Evolutionary conservation across 169 alveolate genomes (phyloP), one percentile per base, ranked within the genome.

Genomic region (Pseudocohnilembus persalinus): DNA sequence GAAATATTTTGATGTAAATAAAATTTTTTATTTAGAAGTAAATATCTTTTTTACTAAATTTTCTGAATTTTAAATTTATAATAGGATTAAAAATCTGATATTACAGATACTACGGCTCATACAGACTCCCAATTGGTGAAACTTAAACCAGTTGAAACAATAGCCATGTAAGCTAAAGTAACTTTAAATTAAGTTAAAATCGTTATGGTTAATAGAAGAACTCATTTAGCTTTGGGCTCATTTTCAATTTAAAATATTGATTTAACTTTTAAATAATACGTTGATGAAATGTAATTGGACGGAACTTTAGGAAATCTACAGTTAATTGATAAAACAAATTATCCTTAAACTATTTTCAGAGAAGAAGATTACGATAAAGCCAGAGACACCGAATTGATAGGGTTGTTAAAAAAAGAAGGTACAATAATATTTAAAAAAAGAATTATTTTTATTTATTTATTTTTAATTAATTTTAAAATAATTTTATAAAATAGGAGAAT

Each of bases 261-360:
- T 28, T 73, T 86, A 31, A 35, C 35, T 1, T 86, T 86, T 72
- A 73, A 74, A 24, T 28, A 86, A 75, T 73, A 80, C 63, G 72
- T 63, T 74, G 90, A 86, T 81, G 90, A 86, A 75, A 79, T 86
- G 83, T 33, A 73, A 73, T 76, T 86, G 31, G 33, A 86, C 30
- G 90, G 90, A 31, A 74, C 86, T 32, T 73, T 86, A 35, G 90
- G 90, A 73, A 86, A 86, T 81, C 32, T 86, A 30, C 49, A 80
- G 81, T 31, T 86, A 27, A 78, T 77, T 35, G 90, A 86, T 34
- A 65, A 80, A 24, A 86, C 90, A 0, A 86, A 86, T 24, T 86
- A 80, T 72, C 90, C 90, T 1, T 63, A 86, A 63, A 86, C 90
- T 1, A 64, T 86, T 26, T 49, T 30, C 33, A 30, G 73, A 15